Conservation (phyloP, 2,329 filamentous ascomycete species). For the Ceratocystiopsis minuta region DNA sequence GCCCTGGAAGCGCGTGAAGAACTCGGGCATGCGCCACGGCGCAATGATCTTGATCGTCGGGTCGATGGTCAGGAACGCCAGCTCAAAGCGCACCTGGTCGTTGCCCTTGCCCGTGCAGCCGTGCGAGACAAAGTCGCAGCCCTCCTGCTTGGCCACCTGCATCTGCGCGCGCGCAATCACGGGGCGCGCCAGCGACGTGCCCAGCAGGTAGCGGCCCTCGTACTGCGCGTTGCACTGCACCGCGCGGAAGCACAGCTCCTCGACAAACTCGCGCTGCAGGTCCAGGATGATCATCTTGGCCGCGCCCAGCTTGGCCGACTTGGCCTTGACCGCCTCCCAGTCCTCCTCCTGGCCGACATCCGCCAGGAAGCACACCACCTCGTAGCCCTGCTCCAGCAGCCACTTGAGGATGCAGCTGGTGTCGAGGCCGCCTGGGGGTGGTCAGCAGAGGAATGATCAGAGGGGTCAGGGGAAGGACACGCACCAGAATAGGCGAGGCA, state of each 20-base stretch:
- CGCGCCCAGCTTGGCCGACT: constrained; percentile 42
- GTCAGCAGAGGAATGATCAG: not conserved
- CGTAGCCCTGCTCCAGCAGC: constrained; percentile 31
- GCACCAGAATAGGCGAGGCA: constrained; percentile 15
- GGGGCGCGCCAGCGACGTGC: constrained; percentile 47
- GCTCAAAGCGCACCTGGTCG: constrained; percentile 21
- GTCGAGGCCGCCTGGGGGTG: constrained; percentile 11
- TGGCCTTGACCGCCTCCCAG: constrained; percentile 53
- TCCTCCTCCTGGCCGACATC: constrained; percentile 64
- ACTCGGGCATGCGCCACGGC: constrained; percentile 54
- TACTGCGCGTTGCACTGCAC: constrained; percentile 58
- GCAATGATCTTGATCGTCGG: constrained; percentile 54
- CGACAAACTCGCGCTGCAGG: constrained; percentile 58
- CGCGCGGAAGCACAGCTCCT: constrained; percentile 64
- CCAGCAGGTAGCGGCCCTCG: constrained; percentile 35
- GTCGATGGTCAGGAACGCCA: constrained; percentile 24
- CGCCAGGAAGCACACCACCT: constrained; percentile 46
- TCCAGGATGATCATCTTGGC: constrained; percentile 45
- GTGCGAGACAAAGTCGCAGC: constrained; percentile 13
- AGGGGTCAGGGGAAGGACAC: constrained; percentile 2
- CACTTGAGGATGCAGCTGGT: constrained; percentile 12
- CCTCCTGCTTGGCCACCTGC: constrained; percentile 41
- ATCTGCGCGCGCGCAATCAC: constrained; percentile 54
- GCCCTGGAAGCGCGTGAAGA: constrained; percentile 53
- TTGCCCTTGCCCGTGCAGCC: constrained; percentile 41